phyloP scores from a whole-genome alignment of 768 basidiomycete genomes.

The Amylocystis lapponica region DNA sequence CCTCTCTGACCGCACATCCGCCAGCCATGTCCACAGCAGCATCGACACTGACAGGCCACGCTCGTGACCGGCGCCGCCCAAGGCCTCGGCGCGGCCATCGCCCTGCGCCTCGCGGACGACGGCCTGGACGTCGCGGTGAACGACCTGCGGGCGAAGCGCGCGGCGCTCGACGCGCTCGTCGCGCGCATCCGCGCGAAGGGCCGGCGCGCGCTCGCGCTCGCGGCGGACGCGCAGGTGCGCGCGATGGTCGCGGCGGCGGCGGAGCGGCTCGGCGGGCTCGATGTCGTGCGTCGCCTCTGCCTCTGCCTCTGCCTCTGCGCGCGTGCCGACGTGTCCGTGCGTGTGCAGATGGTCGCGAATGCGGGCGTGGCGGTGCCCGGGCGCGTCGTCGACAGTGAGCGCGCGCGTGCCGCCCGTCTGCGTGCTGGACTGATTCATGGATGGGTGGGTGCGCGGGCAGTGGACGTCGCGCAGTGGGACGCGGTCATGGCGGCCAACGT shows the following conservation, averaged over 20 bases:
- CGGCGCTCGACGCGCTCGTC: constrained; percentile 9
- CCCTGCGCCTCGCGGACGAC: constrained; percentile 19
- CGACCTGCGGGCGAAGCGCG: constrained; percentile 13
- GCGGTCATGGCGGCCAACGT: constrained; percentile 25
- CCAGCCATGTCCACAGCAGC: no score
- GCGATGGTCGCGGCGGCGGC: constrained; percentile 27
- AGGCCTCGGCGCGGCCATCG: constrained; percentile 25
- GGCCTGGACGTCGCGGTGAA: constrained; percentile 19
- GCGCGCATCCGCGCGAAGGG: constrained; percentile 8
- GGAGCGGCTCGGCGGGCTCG: constrained; percentile 34
- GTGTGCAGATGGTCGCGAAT: constrained; percentile 22
- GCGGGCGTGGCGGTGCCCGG: constrained; percentile 15
- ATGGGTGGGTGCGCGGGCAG: no score
- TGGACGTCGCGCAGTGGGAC: constrained; percentile 9
- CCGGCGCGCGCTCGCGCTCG: constrained; percentile 18
- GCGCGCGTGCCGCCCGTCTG: not conserved
- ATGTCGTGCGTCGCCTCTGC: constrained; percentile 40
- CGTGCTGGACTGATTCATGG: no score
- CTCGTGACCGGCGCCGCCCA: constrained; percentile 26
- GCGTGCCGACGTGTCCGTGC: no score
- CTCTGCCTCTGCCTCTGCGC: no score
- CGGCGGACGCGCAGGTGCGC: constrained; percentile 39
- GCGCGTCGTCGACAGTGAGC: constrained; percentile 9
- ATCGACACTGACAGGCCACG: no score
- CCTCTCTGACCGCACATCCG: no score